phyloP scores from a whole-genome alignment of 148 eudicot genomes.

The Silene conica region DNA sequence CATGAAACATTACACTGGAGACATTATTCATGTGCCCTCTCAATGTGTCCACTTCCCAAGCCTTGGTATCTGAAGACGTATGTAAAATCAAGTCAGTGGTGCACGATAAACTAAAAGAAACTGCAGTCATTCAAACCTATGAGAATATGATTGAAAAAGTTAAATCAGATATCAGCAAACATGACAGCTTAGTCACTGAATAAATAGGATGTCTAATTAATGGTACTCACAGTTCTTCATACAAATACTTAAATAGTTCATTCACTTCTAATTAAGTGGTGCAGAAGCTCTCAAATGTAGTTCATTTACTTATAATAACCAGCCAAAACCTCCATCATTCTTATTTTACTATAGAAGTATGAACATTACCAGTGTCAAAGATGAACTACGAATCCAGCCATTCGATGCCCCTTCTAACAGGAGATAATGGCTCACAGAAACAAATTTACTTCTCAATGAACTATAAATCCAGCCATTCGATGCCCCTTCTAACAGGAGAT shows the following conservation, averaged over 20 bases:
- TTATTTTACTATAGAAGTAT: no score
- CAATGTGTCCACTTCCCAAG: slow-evolving; percentile 92
- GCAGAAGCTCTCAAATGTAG: no score
- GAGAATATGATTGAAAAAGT: no score
- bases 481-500: no score
- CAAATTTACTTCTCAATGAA: no score
- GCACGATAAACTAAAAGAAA: background rate
- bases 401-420: no score
- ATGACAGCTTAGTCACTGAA: background rate
- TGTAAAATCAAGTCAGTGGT: slow-evolving; percentile 2
- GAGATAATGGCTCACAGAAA: no score
- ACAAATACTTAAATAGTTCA: background rate
- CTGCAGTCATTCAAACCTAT: background rate
- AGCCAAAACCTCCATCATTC: no score
- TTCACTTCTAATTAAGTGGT: background rate
- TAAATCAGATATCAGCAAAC: no score
- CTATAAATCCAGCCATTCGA: no score
- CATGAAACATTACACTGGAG: slow-evolving; percentile 83
- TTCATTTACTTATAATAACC: no score
- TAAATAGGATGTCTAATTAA: background rate
- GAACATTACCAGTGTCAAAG: background rate
- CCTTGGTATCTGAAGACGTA: slow-evolving; percentile 65
- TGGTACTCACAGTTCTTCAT: background rate
- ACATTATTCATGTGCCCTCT: slow-evolving; percentile 92
- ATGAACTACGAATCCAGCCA: background rate